A percentile compares a stretch with the other conserved stretches of the same genome.
Evolutionary conservation across 306 rosid species (phyloP).

Genomic region (Vicia faba): DNA sequence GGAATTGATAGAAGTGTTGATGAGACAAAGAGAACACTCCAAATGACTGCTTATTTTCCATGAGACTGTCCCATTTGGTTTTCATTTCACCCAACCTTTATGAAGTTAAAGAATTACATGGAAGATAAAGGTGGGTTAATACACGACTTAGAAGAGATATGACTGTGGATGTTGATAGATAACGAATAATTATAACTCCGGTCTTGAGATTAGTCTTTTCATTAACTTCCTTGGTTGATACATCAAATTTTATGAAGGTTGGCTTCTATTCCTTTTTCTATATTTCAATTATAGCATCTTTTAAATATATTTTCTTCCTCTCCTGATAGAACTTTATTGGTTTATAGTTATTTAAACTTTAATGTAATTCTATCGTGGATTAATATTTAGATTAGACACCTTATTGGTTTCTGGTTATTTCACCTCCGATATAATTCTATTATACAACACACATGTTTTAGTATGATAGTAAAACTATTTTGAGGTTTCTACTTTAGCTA

Average conservation of each 20-base stretch:
- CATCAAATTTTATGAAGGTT: slow-evolving; percentile 88
- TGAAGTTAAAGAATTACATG: slow-evolving; percentile 53
- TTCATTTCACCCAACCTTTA: slow-evolving; percentile 22
- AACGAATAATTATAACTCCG: slow-evolving; percentile 66
- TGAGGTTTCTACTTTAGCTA: not conserved
- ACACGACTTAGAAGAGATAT: slow-evolving; percentile 59
- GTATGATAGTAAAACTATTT: not conserved
- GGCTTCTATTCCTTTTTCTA: slow-evolving; percentile 29
- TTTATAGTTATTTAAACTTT: too few relatives aligned
- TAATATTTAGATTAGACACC: too few relatives aligned
- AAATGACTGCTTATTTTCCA: slow-evolving; percentile 49
- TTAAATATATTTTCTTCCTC: slow-evolving; percentile 19
- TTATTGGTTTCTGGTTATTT: too few relatives aligned
- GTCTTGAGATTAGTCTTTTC: slow-evolving; percentile 81
- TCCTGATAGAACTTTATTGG: not conserved
- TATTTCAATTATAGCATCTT: not conserved
- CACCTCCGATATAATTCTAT: too few relatives aligned
- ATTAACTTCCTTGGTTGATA: slow-evolving; percentile 75
- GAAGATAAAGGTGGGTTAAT: slow-evolving; percentile 72
- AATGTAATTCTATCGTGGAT: too few relatives aligned
- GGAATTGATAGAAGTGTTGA: too few relatives aligned
- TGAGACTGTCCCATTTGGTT: slow-evolving; percentile 16
- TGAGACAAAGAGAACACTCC: too few relatives aligned
- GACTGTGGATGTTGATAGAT: slow-evolving; percentile 70
- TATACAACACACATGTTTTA: not conserved